phyloP scores from a whole-genome alignment of 805 yeast genomes.

The Candida xiaguanensis region DNA sequence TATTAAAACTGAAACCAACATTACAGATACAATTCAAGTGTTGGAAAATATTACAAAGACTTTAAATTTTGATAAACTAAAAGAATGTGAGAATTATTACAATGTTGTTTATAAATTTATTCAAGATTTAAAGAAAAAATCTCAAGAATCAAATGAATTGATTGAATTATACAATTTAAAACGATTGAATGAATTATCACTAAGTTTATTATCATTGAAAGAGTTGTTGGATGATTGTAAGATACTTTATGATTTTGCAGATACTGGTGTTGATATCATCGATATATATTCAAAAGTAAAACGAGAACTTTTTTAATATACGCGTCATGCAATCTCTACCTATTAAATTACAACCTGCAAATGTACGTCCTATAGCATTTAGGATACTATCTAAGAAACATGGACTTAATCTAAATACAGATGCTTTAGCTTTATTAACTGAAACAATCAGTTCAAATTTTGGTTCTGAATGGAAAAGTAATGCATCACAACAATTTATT shows the following conservation, averaged over 20 bases:
- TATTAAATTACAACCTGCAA: constrained; percentile 71
- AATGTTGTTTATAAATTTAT: neutral
- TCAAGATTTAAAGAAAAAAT: constrained; percentile 2
- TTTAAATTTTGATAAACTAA: constrained; percentile 1
- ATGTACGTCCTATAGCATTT: constrained; percentile 87
- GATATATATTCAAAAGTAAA: constrained; percentile 6
- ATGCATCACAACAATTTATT: constrained; percentile 55
- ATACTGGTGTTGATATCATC: constrained; percentile 6
- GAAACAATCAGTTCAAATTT: constrained; percentile 70
- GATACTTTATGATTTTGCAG: constrained; percentile 6
- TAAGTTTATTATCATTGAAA: constrained; percentile 4
- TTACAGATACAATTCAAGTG: neutral
- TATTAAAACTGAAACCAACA: constrained; percentile 7
- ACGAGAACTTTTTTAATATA: constrained; percentile 4
- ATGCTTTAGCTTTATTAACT: constrained; percentile 72
- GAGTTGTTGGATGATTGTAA: constrained; percentile 8
- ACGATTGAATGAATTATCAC: constrained; percentile 8
- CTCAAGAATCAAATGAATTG: neutral
- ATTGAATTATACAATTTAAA: constrained; percentile 4
- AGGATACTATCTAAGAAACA: constrained; percentile 87
- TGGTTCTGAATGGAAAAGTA: constrained; percentile 84
- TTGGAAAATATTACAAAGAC: constrained; percentile 4
- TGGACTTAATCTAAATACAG: constrained; percentile 84
- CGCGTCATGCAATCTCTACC: constrained; percentile 49
- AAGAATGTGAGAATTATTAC: constrained; percentile 6